Conservation (phyloP, 768 basidiomycete species). For the Cyclocybe cylindracea region DNA sequence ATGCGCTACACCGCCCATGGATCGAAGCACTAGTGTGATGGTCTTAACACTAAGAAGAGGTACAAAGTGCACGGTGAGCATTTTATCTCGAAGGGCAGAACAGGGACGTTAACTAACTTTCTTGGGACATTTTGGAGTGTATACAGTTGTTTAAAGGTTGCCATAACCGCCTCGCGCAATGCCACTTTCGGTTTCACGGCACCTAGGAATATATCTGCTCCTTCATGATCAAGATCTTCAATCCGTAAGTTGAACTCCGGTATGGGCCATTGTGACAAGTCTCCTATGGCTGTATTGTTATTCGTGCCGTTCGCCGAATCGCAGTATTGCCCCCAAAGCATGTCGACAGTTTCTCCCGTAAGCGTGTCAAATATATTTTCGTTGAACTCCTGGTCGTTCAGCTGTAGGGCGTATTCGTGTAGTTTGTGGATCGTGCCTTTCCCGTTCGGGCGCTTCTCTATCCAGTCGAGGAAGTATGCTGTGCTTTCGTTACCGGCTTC, state of each 20-base stretch:
- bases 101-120: slow-evolving; percentile 23
- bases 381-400: background rate
- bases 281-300: background rate
- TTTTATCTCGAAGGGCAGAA: background rate
- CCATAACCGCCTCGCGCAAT: slow-evolving; percentile 45
- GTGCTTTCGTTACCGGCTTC: slow-evolving; percentile 8
- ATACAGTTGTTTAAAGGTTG: slow-evolving; percentile 46
- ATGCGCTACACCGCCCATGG: slow-evolving; percentile 70
- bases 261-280: slow-evolving; percentile 39
- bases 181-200: slow-evolving; percentile 41
- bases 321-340: slow-evolving; percentile 18
- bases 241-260: slow-evolving; percentile 56
- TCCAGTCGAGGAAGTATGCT: slow-evolving; percentile 10
- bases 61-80: slow-evolving; percentile 6
- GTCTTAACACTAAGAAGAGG: slow-evolving; percentile 43
- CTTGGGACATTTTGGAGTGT: slow-evolving; percentile 35
- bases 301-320: background rate
- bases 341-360: slow-evolving; percentile 12
- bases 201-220: slow-evolving; percentile 54
- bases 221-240: slow-evolving; percentile 59
- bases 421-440: slow-evolving; percentile 1
- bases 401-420: background rate
- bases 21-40: slow-evolving; percentile 59
- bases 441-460: slow-evolving; percentile 5
- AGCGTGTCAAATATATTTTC: background rate